Evolutionary conservation across 73 alveolate genomes (phyloP), one percentile per base, ranked within the genome.

Genomic region (Paramecium sonneborni): DNA sequence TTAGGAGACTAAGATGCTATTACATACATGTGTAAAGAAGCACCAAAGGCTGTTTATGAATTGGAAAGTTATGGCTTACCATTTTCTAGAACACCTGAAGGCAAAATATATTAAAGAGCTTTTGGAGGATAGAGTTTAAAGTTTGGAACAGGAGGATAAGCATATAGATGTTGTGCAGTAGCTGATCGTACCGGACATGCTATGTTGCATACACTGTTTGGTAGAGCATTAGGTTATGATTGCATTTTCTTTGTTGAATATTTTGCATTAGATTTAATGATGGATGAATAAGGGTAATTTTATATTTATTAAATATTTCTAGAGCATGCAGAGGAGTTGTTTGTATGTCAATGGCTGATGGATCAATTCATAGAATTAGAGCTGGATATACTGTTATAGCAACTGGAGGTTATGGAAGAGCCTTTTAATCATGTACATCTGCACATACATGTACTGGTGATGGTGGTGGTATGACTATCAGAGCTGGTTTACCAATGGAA

Each of bases 391-490:
- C 98, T 26, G 95, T 95, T 6, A 37, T 86, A 41, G 76, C 86
- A 24, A 70, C 86, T 8, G 86, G 86, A 24, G 86, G 86, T 0
- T 70, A 70, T 70, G 86, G 86, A 30, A 70, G 86, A 30, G 86
- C 86, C 18, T 70, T 24, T 5, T 12, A 70, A 70, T 70, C 86
- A 70, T 70, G 99, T 95, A 97, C 99, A n/a, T 92, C 98, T 26
- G 99, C 99, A 8, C 99, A 97, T 95, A 97, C 99, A 14, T 97
- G 99, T 94, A 97, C 99, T 48, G 99, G 99, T 74, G 98, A 93
- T 92, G 98, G 99, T 79, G 93, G 94, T 72, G 99, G 96, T 89
- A 92, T 96, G 97, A 96, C 90, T 28, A 86, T 93, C 34, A 95
- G 98, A 93, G 99, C 98, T 93, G 98, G 99, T 26, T 91, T 97